phyloP scores from a whole-genome alignment of 2,329 filamentous ascomycete species.

The Epichloe aotearoae region DNA sequence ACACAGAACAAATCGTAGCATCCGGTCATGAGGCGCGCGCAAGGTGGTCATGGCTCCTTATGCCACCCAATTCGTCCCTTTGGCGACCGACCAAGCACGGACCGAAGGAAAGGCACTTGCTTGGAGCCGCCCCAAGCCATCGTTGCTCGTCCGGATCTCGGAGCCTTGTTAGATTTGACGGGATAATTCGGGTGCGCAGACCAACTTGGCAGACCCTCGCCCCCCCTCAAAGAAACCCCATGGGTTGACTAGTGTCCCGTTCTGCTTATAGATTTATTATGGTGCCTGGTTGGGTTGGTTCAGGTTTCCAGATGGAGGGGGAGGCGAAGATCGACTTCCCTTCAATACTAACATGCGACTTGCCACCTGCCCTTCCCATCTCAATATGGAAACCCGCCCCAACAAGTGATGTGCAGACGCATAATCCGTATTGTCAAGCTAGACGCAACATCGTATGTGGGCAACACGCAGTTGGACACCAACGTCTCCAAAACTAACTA shows the following conservation, averaged over 20 bases:
- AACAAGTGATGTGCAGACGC: background rate
- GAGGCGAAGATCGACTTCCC: background rate
- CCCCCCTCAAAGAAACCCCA: no score
- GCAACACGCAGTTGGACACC: background rate
- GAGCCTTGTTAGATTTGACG: background rate
- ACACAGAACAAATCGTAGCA: background rate
- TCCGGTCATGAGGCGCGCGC: background rate
- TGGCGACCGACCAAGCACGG: background rate
- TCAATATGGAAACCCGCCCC: background rate
- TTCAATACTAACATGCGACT: background rate
- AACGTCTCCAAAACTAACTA: background rate
- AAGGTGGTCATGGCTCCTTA: background rate
- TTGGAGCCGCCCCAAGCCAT: background rate
- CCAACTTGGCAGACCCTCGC: no score
- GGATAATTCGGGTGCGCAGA: background rate
- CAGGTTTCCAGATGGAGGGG: background rate
- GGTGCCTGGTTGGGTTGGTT: no score
- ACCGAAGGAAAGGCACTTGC: background rate
- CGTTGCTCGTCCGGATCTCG: background rate
- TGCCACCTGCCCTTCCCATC: background rate
- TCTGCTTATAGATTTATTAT: no score
- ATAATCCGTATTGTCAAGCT: no score
- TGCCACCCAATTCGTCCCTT: background rate
- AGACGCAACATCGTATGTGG: no score
- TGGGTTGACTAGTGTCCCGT: no score